These are phyloP conservation scores for Rubia balearica DNA, from an alignment of 305 asterid species.

Conservation along the genomic window DNA sequence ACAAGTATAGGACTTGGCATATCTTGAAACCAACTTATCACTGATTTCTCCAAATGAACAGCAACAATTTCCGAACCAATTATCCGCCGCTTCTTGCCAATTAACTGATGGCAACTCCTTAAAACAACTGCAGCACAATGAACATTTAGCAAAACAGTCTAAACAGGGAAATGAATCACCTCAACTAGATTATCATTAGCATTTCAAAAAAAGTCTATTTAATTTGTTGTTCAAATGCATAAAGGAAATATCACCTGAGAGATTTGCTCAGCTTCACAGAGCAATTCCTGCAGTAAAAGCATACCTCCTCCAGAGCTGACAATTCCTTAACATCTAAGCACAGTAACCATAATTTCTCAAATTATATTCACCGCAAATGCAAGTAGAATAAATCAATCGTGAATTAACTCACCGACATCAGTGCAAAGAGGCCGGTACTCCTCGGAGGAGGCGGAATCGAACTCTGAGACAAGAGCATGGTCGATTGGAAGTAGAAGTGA, in stretches of 20 bases:
- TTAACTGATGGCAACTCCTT: constrained; percentile 87
- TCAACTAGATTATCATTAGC: not conserved
- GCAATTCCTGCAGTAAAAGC: constrained; percentile 85
- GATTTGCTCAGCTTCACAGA: constrained; percentile 56
- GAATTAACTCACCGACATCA: constrained; percentile 44
- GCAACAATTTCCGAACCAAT: constrained; percentile 98
- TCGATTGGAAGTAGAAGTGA: constrained; percentile 72
- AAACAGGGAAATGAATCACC: not conserved
- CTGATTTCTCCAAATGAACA: constrained; percentile 85
- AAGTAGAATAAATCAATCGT: not conserved
- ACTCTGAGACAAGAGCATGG: constrained; percentile 69
- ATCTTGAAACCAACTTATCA: constrained; percentile 67
- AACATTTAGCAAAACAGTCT: not conserved
- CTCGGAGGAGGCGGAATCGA: constrained; percentile 34
- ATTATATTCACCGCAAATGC: not conserved
- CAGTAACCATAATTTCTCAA: constrained; percentile 13
- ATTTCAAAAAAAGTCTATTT: not conserved
- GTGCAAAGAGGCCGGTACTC: constrained; percentile 35
- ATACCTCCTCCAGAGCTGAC: constrained; percentile 59
- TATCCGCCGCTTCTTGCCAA: constrained; percentile 91
- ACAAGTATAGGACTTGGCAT: constrained; percentile 60
- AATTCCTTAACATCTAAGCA: constrained; percentile 57
- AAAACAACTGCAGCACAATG: constrained; percentile 36
- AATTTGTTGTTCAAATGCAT: not conserved
- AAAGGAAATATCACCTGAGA: constrained; percentile 40